Evolutionary conservation across 2,329 filamentous ascomycete species (phyloP).

Genomic region (Sclerotinia borealis): DNA sequence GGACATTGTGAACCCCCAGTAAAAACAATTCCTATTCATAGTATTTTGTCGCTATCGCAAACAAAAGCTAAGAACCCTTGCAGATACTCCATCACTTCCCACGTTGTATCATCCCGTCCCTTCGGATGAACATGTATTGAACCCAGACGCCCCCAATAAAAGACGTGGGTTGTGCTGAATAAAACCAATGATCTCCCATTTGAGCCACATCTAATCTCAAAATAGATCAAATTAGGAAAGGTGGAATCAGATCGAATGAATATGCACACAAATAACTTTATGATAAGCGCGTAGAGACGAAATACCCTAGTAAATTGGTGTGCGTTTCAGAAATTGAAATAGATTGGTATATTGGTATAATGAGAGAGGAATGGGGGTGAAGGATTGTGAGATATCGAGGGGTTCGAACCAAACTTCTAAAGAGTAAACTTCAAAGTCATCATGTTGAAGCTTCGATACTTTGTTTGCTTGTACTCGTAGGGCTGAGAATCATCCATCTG

Average conservation of each 20-base stretch:
- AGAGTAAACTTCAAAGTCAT: neutral
- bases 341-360: neutral
- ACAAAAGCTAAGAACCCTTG: neutral
- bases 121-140: neutral
- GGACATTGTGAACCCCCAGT: no score
- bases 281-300: neutral
- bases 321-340: neutral
- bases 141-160: neutral
- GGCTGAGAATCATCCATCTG: neutral
- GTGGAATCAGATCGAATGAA: conserved; percentile 1
- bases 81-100: neutral
- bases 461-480: neutral
- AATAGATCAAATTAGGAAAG: conserved; percentile 11
- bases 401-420: neutral
- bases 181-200: neutral
- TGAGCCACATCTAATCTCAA: conserved; percentile 11
- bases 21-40: conserved; percentile 2
- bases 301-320: neutral
- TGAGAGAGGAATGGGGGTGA: neutral
- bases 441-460: neutral
- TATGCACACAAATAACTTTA: conserved; percentile 2
- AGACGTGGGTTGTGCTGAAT: neutral
- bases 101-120: neutral
- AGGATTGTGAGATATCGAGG: neutral
- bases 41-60: neutral